Percentiles rank a stretch among this genome's conserved stretches.
Conservation (phyloP, 257 asterid species). For the Solanum sejunctum region DNA sequence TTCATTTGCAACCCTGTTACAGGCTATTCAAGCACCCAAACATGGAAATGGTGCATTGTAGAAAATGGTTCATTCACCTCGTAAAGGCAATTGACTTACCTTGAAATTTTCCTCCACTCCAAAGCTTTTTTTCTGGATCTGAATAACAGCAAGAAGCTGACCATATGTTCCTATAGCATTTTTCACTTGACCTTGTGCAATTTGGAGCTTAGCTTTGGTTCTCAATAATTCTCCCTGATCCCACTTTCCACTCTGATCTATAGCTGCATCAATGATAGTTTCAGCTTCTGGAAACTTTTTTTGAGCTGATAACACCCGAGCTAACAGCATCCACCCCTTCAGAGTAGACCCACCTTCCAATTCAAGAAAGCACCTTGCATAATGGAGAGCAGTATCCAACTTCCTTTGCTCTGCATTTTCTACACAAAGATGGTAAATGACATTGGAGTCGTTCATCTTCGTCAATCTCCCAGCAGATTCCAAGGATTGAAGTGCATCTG, state of each 20-base stretch:
- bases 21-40: not conserved
- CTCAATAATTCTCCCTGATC: constrained; percentile 68
- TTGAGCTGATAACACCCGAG: constrained; percentile 74
- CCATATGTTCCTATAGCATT: constrained; percentile 61
- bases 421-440: constrained; percentile 49
- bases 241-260: constrained; percentile 82
- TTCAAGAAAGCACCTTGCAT: constrained; percentile 41
- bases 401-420: constrained; percentile 89
- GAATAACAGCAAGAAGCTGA: constrained; percentile 70
- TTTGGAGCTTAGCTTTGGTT: constrained; percentile 78
- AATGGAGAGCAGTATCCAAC: constrained; percentile 61
- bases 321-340: constrained; percentile 60
- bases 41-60: not conserved
- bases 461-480: constrained; percentile 58
- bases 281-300: constrained; percentile 56
- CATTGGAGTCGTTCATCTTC: constrained; percentile 37
- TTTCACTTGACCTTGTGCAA: constrained; percentile 57
- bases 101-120: constrained; percentile 26
- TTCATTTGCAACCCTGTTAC: not conserved
- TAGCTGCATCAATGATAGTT: constrained; percentile 42
- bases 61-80: not conserved
- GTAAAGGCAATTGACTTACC: not conserved
- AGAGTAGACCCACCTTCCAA: constrained; percentile 64
- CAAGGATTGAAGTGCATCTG: constrained; percentile 50
- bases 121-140: constrained; percentile 56